Evolutionary conservation across 805 yeast species (phyloP), one percentile per base, ranked within the genome.

Genomic region (Saccharomyces paradoxus): DNA sequence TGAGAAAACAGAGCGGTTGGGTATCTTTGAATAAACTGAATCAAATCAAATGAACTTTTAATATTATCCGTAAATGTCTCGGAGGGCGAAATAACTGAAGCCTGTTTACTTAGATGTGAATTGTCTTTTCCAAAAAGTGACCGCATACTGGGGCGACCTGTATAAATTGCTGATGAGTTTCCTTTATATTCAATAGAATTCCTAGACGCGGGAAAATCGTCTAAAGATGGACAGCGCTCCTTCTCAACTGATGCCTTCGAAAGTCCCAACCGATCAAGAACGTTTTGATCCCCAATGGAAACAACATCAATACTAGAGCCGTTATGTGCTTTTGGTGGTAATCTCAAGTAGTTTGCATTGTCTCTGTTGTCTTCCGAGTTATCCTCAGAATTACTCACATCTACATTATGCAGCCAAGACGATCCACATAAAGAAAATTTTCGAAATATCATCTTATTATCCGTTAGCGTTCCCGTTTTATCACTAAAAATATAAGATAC

Each of bases 391-490:
- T 49, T 50, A 17, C 54, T 56, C 1, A 59, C 27, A 60, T 83
- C 89, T 28, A 82, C 68, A 57, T 86, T 90, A 69, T 94, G 99
- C 9, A 83, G 65, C 97, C 97, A 94, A 4, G 96, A 82, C 2
- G 85, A 78, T 2, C 99, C 99, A 52, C 87, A 85, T 4, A 94
- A 84, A 9, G 95, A 82, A 60, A 92, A 80, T 65, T 91, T 91
- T 49, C 97, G 78, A 69, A 94, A 94, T 28, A 92, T 73, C 99
- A 94, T 94, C 62, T 84, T 73, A 67, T 94, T 94, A 63, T 94
- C 98, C 0, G 99, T 94, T 57, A 94, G 77, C 0, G 99, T 94
- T 9, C 99, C 99, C 0, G 99, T 94, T 69, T 94, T 94, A 71
- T 94, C 99, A 56, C 96, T 87, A 68, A 94, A 94, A 2, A 94